Percentiles rank a stretch among this genome's conserved stretches.
These are phyloP conservation scores for Recurvomyces mirabilis DNA, from an alignment of 495 filamentous ascomycete genomes.

Conservation along the genomic window DNA sequence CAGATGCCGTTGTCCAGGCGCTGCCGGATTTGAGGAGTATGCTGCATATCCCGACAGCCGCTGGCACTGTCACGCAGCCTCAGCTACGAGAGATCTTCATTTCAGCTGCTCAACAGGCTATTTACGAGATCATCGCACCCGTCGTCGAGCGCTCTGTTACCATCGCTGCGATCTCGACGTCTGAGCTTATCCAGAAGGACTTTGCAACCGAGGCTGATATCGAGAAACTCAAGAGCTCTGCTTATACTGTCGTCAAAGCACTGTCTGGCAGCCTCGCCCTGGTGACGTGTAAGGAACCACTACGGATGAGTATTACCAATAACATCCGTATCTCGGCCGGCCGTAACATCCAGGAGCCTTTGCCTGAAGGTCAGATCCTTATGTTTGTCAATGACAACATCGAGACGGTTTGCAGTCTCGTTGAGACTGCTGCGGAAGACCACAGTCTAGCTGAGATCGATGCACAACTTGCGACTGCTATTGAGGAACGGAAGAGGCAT, in stretches of 20 bases:
- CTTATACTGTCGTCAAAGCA: constrained; percentile 82
- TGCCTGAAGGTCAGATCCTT: constrained; percentile 78
- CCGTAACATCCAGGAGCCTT: constrained; percentile 53
- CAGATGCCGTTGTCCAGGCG: constrained; percentile 57
- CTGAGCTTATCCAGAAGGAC: constrained; percentile 88
- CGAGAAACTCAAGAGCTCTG: constrained; percentile 67
- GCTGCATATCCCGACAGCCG: constrained; percentile 62
- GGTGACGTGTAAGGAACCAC: constrained; percentile 95
- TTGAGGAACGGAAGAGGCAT: constrained; percentile 64
- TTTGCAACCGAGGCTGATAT: constrained; percentile 89
- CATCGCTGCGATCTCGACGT: constrained; percentile 89
- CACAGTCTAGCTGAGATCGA: constrained; percentile 90
- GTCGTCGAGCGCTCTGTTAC: constrained; percentile 96
- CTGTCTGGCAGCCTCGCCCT: constrained; percentile 86
- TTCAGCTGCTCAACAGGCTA: constrained; percentile 70
- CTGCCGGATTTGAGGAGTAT: constrained; percentile 69
- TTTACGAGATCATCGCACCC: constrained; percentile 89
- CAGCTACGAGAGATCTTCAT: constrained; percentile 72
- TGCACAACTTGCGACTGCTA: constrained; percentile 66
- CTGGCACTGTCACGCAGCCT: constrained; percentile 31
- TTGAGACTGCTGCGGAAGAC: constrained; percentile 89
- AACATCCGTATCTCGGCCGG: constrained; percentile 73
- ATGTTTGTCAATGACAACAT: constrained; percentile 99
- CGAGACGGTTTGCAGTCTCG: constrained; percentile 79
- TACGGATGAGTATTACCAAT: constrained; percentile 90